Evolutionary conservation across 2,329 filamentous ascomycete genomes (phyloP).

Genomic region (Aspergillus sp.): DNA sequence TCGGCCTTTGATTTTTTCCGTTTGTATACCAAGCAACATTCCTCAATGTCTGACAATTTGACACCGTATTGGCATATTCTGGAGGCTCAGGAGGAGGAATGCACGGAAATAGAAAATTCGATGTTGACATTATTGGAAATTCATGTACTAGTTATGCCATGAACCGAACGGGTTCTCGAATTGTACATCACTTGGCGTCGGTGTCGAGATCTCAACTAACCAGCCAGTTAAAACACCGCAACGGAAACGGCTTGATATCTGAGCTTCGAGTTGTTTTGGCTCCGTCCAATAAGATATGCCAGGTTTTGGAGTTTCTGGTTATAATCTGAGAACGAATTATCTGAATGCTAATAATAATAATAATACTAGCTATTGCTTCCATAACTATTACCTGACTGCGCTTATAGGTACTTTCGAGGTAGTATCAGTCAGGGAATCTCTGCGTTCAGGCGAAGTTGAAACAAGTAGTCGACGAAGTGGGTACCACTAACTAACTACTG

Average conservation of each 20-base stretch:
- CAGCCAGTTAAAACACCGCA: not conserved
- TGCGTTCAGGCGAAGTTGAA: too few relatives aligned
- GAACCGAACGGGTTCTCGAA: not conserved
- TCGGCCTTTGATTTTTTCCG: not conserved
- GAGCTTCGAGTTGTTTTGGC: too few relatives aligned
- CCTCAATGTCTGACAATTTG: not conserved
- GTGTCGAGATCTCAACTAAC: too few relatives aligned
- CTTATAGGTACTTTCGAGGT: not conserved
- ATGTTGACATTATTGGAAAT: not conserved
- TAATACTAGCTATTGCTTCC: not conserved
- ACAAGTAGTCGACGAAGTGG: too few relatives aligned
- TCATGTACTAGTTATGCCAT: not conserved
- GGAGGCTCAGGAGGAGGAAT: not conserved
- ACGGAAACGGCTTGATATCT: not conserved
- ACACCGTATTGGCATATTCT: not conserved
- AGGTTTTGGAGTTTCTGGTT: not conserved
- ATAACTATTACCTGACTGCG: not conserved
- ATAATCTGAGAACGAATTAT: not conserved
- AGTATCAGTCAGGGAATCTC: too few relatives aligned
- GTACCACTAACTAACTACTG: too few relatives aligned
- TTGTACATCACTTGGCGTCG: not conserved
- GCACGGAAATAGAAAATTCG: not conserved
- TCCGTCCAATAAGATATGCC: too few relatives aligned
- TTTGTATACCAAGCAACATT: not conserved
- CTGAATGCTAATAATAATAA: not conserved